Evolutionary conservation across 805 yeast species (phyloP), one percentile per base, ranked within the genome.

Genomic region (Cyberlindnera japonica): DNA sequence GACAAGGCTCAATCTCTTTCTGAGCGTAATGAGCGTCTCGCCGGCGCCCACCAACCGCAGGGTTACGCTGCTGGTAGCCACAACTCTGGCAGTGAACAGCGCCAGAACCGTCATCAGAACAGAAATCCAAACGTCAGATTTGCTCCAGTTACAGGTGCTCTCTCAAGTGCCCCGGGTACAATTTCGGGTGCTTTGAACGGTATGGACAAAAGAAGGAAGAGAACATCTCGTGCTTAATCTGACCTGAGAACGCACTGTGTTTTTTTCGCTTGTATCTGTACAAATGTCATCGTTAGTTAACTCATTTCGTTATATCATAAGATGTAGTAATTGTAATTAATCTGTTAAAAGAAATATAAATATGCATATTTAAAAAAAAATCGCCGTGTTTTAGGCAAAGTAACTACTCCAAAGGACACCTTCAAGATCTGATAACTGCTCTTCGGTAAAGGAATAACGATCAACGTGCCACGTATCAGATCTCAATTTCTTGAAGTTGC

Each of bases 381-480:
- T n/a, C n/a, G n/a, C n/a, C n/a, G n/a, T n/a, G n/a, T n/a, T n/a
- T n/a, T 31, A 88, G 8, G 91, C 88, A 61, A 88, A 90, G 58
- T 93, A 91, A 58, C 95, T 86, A 59, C 85, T 83, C 85, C 95
- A 83, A 20, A 90, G 63, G 4, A 91, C 96, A 30, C 99, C 99
- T 60, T 91, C 99, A 33, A 91, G 65, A 58, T 88, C 96, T 56
- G 88, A 93, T 37, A 89, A 68, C 61, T 91, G 95, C 5, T 82
- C 86, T 35, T 73, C 77, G 8, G 80, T 77, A 59, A 91, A 93
- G 12, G 74, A 77, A 49, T 71, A 71, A 45, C 83, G 74, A 58
- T 91, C 99, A 44, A 88, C 76, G 54, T 86, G 95, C 99, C 99
- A 91, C 0, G 97, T 88, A 54, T 91, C 99, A 43, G 90, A 95